Evolutionary conservation across 306 rosid genomes (phyloP).

Genomic region (Citrullus amarus): DNA sequence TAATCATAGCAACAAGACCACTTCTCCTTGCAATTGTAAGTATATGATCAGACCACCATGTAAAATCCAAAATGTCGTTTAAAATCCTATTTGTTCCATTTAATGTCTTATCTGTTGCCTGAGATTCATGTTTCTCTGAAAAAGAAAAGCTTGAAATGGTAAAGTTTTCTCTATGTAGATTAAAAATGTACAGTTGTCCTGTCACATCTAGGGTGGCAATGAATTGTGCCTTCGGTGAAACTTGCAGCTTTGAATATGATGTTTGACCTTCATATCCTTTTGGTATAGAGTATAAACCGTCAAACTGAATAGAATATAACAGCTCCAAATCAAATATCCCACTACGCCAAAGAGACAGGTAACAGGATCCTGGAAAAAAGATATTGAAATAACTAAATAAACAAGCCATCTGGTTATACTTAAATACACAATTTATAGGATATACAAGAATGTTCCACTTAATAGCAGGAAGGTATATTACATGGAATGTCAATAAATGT

Average conservation of each 20-base stretch:
- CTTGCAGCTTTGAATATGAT: constrained; percentile 64
- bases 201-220: constrained; percentile 68
- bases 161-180: constrained; percentile 43
- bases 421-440: background rate
- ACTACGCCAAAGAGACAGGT: constrained; percentile 65
- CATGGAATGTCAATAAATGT: background rate
- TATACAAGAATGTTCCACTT: background rate
- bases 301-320: constrained; percentile 52
- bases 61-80: constrained; percentile 54
- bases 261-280: constrained; percentile 43
- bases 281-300: constrained; percentile 53
- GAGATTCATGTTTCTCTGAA: constrained; percentile 27
- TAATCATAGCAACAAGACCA: constrained; percentile 55
- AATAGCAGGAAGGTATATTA: background rate
- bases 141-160: constrained; percentile 40
- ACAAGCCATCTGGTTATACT: background rate
- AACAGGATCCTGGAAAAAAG: constrained; percentile 48
- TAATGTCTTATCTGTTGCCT: constrained; percentile 19
- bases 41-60: constrained; percentile 86
- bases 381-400: background rate
- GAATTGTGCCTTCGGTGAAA: constrained; percentile 72
- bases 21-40: constrained; percentile 44
- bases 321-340: constrained; percentile 46
- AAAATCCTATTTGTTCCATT: constrained; percentile 20
- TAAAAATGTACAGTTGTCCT: constrained; percentile 59